Percentiles rank a stretch among this genome's conserved stretches.
Conservation (phyloP, 495 filamentous ascomycete genomes). For the Paragyromitra xinjiangensis region DNA sequence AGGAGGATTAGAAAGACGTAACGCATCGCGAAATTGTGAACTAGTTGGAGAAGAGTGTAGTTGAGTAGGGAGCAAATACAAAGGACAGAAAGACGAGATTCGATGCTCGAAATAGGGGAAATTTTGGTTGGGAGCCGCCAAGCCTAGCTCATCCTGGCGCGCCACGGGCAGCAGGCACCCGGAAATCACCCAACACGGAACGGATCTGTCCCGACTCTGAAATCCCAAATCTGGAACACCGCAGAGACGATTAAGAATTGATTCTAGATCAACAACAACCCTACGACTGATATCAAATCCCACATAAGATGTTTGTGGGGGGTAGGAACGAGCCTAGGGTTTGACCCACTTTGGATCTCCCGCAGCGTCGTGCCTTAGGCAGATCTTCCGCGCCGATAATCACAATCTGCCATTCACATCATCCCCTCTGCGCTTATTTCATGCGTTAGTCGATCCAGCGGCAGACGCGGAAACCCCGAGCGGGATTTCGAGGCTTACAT, state of each 20-base stretch:
- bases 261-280: background rate
- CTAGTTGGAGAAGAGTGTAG: background rate
- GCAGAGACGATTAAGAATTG: background rate
- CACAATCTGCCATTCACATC: background rate
- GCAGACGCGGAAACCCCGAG: background rate
- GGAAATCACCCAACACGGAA: background rate
- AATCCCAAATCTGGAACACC: background rate
- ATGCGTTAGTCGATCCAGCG: background rate
- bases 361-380: background rate
- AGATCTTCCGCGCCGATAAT: background rate
- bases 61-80: background rate
- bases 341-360: background rate
- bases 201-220: background rate
- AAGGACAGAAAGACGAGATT: background rate
- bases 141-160: slow-evolving; percentile 8
- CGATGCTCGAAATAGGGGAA: slow-evolving; percentile 27
- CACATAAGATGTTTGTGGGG: background rate
- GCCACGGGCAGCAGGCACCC: background rate
- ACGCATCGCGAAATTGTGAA: slow-evolving; percentile 41
- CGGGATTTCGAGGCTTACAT: background rate
- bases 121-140: slow-evolving; percentile 34
- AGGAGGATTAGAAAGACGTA: slow-evolving; percentile 66
- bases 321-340: background rate
- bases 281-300: background rate
- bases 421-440: background rate